Evolutionary conservation across 352 stramenopile genomes (phyloP).

Genomic region (Globisporangium splendens): DNA sequence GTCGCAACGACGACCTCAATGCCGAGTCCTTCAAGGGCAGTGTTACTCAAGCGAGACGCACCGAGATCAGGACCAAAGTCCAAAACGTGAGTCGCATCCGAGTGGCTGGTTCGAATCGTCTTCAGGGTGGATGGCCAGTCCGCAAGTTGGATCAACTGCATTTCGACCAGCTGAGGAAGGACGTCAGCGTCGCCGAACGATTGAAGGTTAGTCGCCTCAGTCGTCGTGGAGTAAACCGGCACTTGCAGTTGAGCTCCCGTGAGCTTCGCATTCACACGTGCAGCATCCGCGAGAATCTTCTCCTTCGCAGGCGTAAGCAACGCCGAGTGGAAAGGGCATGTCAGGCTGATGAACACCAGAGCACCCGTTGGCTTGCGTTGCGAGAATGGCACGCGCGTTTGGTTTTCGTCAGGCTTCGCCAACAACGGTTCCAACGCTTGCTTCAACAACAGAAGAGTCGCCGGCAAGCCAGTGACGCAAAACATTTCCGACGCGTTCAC

Average conservation of each 20-base stretch:
- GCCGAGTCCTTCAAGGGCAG: slow-evolving; percentile 45
- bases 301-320: slow-evolving; percentile 39
- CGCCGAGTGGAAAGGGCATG: slow-evolving; percentile 74
- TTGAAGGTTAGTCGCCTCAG: slow-evolving; percentile 52
- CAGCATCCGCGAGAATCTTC: slow-evolving; percentile 44
- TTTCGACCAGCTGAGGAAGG: slow-evolving; percentile 40
- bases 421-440: slow-evolving; percentile 43
- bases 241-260: slow-evolving; percentile 50
- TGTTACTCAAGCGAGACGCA: slow-evolving; percentile 44
- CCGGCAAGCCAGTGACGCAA: slow-evolving; percentile 66
- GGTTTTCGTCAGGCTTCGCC: slow-evolving; percentile 48
- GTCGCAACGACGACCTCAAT: slow-evolving; percentile 50
- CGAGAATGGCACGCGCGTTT: slow-evolving; percentile 79
- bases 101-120: slow-evolving; percentile 30
- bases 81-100: slow-evolving; percentile 58
- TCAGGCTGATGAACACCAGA: slow-evolving; percentile 57
- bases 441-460: slow-evolving; percentile 52
- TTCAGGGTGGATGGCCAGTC: slow-evolving; percentile 60
- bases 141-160: slow-evolving; percentile 62
- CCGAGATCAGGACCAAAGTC: slow-evolving; percentile 72
- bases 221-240: slow-evolving; percentile 61
- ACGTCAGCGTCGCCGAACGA: slow-evolving; percentile 34
- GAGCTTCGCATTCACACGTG: slow-evolving; percentile 38
- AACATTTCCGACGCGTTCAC: slow-evolving; percentile 59
- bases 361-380: slow-evolving; percentile 66